Percentiles rank a stretch among this genome's conserved stretches.
Conservation (phyloP, 352 stramenopile species). For the Pelagophyceae sp. region DNA sequence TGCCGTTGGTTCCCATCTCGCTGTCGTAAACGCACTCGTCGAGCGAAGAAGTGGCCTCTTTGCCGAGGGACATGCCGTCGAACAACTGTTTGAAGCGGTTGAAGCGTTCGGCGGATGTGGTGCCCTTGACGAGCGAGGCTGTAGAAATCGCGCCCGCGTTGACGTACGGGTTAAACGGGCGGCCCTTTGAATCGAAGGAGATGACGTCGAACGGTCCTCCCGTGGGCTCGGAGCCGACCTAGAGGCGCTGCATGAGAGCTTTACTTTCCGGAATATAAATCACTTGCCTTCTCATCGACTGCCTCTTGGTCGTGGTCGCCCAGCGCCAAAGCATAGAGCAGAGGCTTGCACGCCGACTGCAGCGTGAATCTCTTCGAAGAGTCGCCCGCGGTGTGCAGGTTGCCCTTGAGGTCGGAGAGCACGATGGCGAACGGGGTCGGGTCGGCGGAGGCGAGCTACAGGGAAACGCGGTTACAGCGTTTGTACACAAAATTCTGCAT, state of each 20-base stretch:
- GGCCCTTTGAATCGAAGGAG: background rate
- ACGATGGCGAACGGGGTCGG: conserved; percentile 38
- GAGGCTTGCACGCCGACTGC: conserved; percentile 38
- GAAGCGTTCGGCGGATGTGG: conserved; percentile 33
- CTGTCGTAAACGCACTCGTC: conserved; percentile 33
- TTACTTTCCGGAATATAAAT: no score
- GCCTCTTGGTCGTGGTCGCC: no score
- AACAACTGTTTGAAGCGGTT: conserved; percentile 35
- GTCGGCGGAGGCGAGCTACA: conserved; percentile 34
- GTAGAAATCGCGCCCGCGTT: conserved; percentile 40
- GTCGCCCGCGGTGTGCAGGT: conserved; percentile 34
- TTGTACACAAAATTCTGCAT: no score
- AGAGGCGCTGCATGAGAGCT: conserved; percentile 39
- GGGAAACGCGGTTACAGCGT: no score
- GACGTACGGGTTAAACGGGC: background rate
- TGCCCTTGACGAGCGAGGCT: conserved; percentile 29
- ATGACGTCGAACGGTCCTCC: conserved; percentile 40
- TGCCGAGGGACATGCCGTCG: conserved; percentile 32
- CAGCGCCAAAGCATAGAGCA: no score
- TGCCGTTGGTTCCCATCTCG: conserved; percentile 37
- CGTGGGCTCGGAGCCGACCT: conserved; percentile 40
- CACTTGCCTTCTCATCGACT: no score
- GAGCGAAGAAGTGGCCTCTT: conserved; percentile 37
- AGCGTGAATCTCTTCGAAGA: conserved; percentile 33
- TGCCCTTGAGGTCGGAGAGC: conserved; percentile 39